Conservation (phyloP, 2,329 filamentous ascomycete species). For the Verticillium nubilum region DNA sequence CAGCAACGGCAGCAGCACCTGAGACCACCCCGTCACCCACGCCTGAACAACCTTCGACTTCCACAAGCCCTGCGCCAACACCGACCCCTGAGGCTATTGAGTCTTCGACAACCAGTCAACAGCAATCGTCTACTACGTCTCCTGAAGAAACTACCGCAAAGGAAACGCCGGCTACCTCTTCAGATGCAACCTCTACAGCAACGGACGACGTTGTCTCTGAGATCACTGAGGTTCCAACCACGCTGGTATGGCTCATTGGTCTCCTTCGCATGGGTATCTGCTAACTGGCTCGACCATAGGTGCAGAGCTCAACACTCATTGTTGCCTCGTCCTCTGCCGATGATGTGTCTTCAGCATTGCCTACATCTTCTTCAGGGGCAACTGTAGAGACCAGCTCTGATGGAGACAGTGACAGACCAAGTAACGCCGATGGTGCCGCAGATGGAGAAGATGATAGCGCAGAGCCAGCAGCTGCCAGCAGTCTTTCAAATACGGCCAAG, state of each 20-base stretch:
- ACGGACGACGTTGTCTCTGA: conserved; percentile 9
- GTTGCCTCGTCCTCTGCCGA: not conserved
- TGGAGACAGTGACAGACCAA: conserved; percentile 1
- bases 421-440: conserved; percentile 14
- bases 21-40: conserved; percentile 2
- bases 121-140: not conserved
- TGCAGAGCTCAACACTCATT: not conserved
- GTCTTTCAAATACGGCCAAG: conserved; percentile 36
- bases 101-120: not conserved
- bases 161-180: not conserved
- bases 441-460: not conserved
- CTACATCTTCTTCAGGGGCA: conserved; percentile 1
- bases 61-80: not conserved
- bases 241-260: not conserved
- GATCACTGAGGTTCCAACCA: conserved; percentile 4
- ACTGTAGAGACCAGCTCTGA: conserved; percentile 1
- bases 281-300: not conserved
- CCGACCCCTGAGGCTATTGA: not conserved
- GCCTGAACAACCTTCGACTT: not conserved
- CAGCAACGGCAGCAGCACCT: conserved; percentile 3
- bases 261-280: not conserved
- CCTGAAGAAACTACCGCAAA: not conserved
- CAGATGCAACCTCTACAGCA: not conserved
- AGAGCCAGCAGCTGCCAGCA: not conserved
- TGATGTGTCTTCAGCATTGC: not conserved